Percentiles rank a stretch among this genome's conserved stretches.
Conservation (phyloP, 2,329 filamentous ascomycete genomes). For the Sclerotinia borealis region DNA sequence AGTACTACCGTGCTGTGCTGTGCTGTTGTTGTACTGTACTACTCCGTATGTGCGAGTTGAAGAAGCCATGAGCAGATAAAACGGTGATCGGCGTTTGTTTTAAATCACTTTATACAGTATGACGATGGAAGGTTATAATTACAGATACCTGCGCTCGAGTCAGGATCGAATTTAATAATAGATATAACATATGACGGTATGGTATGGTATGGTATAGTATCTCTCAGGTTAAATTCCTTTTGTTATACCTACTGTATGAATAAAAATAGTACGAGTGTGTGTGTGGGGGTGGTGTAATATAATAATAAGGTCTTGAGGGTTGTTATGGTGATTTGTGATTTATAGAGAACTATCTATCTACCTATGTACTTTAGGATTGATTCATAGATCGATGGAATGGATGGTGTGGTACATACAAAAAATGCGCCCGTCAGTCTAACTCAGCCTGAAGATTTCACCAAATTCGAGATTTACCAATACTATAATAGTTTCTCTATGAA, state of each 20-base stretch:
- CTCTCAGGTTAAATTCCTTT: no score
- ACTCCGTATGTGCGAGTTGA: not conserved
- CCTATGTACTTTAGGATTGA: no score
- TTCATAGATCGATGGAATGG: no score
- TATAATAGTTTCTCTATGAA: not conserved
- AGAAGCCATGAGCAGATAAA: not conserved
- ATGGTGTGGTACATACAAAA: not conserved
- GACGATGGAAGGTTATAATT: not conserved
- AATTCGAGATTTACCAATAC: not conserved
- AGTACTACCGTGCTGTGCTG: no score
- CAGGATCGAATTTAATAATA: no score
- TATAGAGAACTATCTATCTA: not conserved
- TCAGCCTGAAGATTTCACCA: not conserved
- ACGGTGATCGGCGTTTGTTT: not conserved
- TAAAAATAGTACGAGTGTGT: no score
- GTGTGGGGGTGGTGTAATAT: not conserved
- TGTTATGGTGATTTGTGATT: not conserved
- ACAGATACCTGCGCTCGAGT: not conserved
- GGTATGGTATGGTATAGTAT: no score
- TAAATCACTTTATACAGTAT: not conserved
- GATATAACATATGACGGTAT: no score
- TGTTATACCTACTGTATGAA: no score
- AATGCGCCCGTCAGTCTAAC: not conserved
- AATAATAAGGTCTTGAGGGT: no score
- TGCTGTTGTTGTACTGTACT: no score